Percentiles rank a stretch among this genome's conserved stretches.
Conservation (phyloP, 2,329 filamentous ascomycete genomes). For the Verruconis gallopava region DNA sequence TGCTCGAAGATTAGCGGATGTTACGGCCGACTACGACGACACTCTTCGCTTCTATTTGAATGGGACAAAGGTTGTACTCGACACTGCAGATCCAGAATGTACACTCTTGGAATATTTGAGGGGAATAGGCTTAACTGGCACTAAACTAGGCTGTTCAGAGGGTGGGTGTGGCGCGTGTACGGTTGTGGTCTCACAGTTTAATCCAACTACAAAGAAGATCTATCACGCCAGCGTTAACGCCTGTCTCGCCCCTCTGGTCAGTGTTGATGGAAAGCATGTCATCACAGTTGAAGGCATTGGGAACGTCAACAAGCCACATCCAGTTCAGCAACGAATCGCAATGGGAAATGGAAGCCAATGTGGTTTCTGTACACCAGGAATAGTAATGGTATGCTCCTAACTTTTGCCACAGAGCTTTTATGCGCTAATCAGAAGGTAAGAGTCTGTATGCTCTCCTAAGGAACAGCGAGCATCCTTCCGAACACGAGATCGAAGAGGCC, state of each 20-base stretch:
- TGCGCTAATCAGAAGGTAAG: constrained; percentile 23
- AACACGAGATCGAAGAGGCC: constrained; percentile 83
- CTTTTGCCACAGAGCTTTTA: too few species aligned
- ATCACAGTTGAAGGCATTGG: constrained; percentile 97
- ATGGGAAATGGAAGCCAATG: constrained; percentile 87
- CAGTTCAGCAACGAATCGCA: constrained; percentile 80
- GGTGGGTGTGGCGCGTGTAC: constrained; percentile 95
- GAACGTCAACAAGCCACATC: constrained; percentile 73
- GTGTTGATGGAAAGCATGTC: constrained; percentile 93
- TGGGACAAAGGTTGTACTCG: constrained; percentile 75
- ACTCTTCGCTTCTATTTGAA: constrained; percentile 89
- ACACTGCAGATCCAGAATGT: constrained; percentile 78
- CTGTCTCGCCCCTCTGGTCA: constrained; percentile 82
- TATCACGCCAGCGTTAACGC: constrained; percentile 97
- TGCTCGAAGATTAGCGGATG: constrained; percentile 37
- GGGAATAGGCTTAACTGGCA: constrained; percentile 85
- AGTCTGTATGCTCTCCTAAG: constrained; percentile 85
- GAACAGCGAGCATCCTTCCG: constrained; percentile 64
- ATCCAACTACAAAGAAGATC: constrained; percentile 80
- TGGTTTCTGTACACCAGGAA: constrained; percentile 92
- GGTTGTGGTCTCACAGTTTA: constrained; percentile 80
- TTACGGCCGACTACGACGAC: constrained; percentile 73
- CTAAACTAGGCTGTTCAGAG: constrained; percentile 92
- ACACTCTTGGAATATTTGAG: constrained; percentile 88
- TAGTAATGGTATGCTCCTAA: constrained; percentile 57